These are phyloP conservation scores for Voacanga thouarsii DNA, from an alignment of 257 asterid genomes.

Conservation along the genomic window DNA sequence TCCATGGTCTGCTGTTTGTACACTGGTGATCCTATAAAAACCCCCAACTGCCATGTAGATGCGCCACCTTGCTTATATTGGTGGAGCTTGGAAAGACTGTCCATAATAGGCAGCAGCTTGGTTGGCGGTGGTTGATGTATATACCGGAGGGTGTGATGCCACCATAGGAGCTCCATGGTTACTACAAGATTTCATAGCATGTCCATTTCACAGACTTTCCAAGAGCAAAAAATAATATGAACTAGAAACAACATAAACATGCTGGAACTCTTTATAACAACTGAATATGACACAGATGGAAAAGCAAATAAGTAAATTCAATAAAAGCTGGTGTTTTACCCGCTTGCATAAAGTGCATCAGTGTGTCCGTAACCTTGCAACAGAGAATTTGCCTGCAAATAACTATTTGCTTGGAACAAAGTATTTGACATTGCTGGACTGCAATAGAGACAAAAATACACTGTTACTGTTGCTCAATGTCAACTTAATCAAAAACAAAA, in stretches of 20 bases:
- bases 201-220: conserved; percentile 2
- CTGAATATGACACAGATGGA: background rate
- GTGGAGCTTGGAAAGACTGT: conserved; percentile 28
- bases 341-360: conserved; percentile 56
- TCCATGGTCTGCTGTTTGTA: background rate
- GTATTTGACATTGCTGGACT: conserved; percentile 52
- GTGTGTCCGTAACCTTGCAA: conserved; percentile 61
- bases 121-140: conserved; percentile 10
- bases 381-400: conserved; percentile 24
- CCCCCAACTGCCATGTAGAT: too few relatives aligned
- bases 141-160: conserved; percentile 16
- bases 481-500: background rate
- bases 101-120: conserved; percentile 24
- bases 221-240: background rate
- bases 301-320: background rate
- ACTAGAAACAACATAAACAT: background rate
- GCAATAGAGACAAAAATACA: conserved; percentile 21
- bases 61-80: background rate
- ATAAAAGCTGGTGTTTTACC: conserved; percentile 33
- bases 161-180: conserved; percentile 19
- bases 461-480: background rate
- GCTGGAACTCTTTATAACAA: background rate
- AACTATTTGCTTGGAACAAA: conserved; percentile 42
- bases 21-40: background rate
- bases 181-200: conserved; percentile 31